phyloP scores from a whole-genome alignment of 805 yeast genomes.

The Blastobotrys muscicola region DNA sequence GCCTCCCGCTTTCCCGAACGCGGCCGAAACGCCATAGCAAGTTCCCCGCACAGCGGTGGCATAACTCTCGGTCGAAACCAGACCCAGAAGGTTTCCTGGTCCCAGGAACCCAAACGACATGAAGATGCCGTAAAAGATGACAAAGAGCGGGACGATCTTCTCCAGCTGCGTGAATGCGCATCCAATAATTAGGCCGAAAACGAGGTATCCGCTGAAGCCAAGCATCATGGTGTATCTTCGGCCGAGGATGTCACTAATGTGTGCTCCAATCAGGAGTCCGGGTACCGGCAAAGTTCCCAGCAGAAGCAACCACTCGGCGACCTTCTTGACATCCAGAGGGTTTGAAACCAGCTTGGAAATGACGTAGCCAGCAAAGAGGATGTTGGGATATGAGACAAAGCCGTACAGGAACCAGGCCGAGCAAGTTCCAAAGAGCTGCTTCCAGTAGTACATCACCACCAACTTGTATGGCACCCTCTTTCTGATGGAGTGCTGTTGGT shows the following conservation, averaged over 20 bases:
- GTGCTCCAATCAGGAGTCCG: constrained; percentile 82
- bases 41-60: constrained; percentile 85
- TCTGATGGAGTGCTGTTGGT: constrained; percentile 55
- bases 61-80: constrained; percentile 76
- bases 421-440: constrained; percentile 57
- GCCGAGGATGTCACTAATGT: constrained; percentile 54
- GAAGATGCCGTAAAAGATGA: constrained; percentile 80
- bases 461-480: constrained; percentile 55
- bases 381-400: constrained; percentile 77
- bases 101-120: constrained; percentile 84
- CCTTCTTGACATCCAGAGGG: constrained; percentile 54
- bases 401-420: constrained; percentile 86
- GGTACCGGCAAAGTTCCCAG: constrained; percentile 79
- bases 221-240: constrained; percentile 61
- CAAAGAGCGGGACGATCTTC: constrained; percentile 55
- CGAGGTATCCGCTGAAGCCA: constrained; percentile 63
- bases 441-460: constrained; percentile 74
- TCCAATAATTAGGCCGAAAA: constrained; percentile 38
- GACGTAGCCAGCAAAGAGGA: constrained; percentile 69
- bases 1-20: constrained; percentile 84
- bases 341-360: constrained; percentile 49
- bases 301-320: constrained; percentile 83
- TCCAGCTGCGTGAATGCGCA: constrained; percentile 43
- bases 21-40: constrained; percentile 84
- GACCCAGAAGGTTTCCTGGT: constrained; percentile 84